Evolutionary conservation across 1,284 basidiomycete genomes (phyloP).

Genomic region (Macrocybe sp.): DNA sequence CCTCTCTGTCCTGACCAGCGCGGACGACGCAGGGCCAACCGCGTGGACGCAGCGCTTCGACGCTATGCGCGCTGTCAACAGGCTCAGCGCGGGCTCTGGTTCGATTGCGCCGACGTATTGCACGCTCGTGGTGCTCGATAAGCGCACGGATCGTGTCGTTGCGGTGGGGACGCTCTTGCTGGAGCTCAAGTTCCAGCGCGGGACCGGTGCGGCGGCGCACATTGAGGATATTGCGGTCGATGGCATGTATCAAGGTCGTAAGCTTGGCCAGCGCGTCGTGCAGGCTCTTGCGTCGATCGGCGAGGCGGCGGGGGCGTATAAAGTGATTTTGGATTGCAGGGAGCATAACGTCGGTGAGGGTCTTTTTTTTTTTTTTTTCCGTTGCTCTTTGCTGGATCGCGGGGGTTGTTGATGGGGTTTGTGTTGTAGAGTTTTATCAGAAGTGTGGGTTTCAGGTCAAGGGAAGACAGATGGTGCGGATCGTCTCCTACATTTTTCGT

Average conservation of each 20-base stretch:
- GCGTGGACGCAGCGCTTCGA: neutral
- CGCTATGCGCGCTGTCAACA: neutral
- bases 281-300: neutral
- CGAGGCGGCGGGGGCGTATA: neutral
- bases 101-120: neutral
- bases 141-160: neutral
- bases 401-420: constrained; percentile 6
- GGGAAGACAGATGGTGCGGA: neutral
- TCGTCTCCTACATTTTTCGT: too few relatives aligned
- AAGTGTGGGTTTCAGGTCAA: constrained; percentile 1
- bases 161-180: neutral
- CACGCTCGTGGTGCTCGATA: neutral
- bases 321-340: neutral
- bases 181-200: constrained; percentile 3
- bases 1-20: neutral
- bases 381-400: neutral
- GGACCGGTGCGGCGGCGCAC: neutral
- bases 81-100: neutral
- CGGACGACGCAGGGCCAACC: neutral
- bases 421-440: neutral
- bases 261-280: neutral
- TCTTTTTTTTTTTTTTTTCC: too few relatives aligned
- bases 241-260: neutral
- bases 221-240: neutral
- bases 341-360: neutral